Conservation (phyloP, 208 protist species). For the Kentomonas sorsogonicus region DNA sequence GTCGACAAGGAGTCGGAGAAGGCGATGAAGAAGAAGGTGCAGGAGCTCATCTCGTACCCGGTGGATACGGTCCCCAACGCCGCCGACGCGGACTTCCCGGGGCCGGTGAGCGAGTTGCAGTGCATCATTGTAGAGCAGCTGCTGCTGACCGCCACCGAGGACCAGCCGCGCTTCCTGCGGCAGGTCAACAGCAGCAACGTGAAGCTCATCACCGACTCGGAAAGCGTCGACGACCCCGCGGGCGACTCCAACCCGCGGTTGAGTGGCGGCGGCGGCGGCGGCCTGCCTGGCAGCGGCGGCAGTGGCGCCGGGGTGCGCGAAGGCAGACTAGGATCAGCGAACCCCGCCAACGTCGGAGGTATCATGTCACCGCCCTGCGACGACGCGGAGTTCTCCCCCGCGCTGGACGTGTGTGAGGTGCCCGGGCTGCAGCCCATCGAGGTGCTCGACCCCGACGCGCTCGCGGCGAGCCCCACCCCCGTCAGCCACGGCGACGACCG, state of each 20-base stretch:
- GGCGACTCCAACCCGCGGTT: no score
- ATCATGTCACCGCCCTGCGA: no score
- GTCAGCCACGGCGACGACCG: conserved; percentile 1
- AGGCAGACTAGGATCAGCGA: no score
- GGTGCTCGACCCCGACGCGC: conserved; percentile 8
- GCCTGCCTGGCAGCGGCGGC: no score
- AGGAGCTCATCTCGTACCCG: conserved; percentile 54
- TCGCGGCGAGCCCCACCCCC: conserved; percentile 11
- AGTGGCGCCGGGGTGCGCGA: no score
- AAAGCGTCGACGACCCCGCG: conserved; percentile 25
- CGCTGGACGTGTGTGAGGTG: conserved; percentile 8
- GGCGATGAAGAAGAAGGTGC: conserved; percentile 47
- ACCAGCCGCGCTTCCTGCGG: conserved; percentile 62
- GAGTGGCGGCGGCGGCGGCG: no score
- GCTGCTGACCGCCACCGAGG: conserved; percentile 57
- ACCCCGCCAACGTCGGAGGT: no score
- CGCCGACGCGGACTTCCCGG: conserved; percentile 76
- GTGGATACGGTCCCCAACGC: conserved; percentile 31
- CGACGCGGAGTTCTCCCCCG: no score
- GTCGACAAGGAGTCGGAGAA: conserved; percentile 73
- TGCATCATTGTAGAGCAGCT: conserved; percentile 82
- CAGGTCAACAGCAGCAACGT: conserved; percentile 82
- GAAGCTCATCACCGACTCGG: conserved; percentile 59
- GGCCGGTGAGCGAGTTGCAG: conserved; percentile 59
- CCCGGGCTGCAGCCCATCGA: no score